Evolutionary conservation across 768 basidiomycete species (phyloP), one percentile per base, ranked within the genome.

Genomic region (Leccinum sublutescens): DNA sequence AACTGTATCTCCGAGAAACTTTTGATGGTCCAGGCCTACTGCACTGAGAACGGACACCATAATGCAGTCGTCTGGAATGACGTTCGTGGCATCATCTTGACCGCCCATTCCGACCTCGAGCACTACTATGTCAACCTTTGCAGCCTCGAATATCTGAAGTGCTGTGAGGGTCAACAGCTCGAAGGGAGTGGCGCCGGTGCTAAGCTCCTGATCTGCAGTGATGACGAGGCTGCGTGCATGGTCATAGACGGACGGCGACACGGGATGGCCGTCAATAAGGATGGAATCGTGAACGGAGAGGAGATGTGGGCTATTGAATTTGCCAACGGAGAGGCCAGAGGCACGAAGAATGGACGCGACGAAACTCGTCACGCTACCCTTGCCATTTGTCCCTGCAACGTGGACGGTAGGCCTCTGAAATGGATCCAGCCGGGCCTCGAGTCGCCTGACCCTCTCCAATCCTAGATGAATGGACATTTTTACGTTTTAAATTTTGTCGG

Each of bases 61-160:
- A 45, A 95, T 82, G 53, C 76, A 76, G 1, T 81, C 78, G 49
- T 88, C 82, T 2, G 91, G 82, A 19, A 98, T 83, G 55, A 90
- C 81, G 70, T 99, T 99, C 3, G 97, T 99, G 19, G 97, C 96
- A 71, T 98, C 97, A 52, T 88, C 74, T 3, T 85, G 80, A 5
- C 97, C 97, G 0, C 97, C 97, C 89, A 99, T 88, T 0, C 97
- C 96, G 10, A 94, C 95, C 75, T 99, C 96, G 48, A 97, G 74
- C 10, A 98, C 84, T 21, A 87, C 88, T 40, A 98, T 67, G 64
- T 98, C 95, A 6, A 95, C 80, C n/a, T 75, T 63, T 2, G 76
- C 76, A 8, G 75, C 74, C 68, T 95, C 87, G 67, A 99, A 94
- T 49, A 92, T 72, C 45, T 79, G 71, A 36, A 95, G 82, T 0